Conservation (phyloP, 2,329 filamentous ascomycete species). For the Talaromyces sp. region DNA sequence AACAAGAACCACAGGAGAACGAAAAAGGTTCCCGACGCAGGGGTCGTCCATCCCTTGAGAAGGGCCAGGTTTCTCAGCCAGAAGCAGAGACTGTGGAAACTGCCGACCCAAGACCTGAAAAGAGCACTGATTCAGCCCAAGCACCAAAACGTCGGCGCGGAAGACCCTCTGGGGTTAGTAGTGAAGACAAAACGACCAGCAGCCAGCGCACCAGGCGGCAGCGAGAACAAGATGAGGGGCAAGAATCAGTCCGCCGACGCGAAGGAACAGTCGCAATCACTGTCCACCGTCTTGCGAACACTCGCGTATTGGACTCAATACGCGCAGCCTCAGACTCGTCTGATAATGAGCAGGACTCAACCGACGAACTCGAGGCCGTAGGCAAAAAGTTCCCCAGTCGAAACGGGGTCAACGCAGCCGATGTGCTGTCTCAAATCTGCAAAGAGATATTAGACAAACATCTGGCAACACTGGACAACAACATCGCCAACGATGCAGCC, state of each 20-base stretch:
- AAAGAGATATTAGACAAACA: slow-evolving; percentile 47
- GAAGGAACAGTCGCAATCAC: slow-evolving; percentile 38
- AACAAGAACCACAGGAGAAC: slow-evolving; percentile 15
- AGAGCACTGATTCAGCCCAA: neutral
- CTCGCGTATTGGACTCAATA: slow-evolving; percentile 25
- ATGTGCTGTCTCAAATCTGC: slow-evolving; percentile 48
- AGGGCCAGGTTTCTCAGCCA: neutral
- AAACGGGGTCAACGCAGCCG: slow-evolving; percentile 47
- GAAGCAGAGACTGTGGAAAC: slow-evolving; percentile 21
- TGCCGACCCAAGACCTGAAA: neutral
- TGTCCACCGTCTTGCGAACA: slow-evolving; percentile 38
- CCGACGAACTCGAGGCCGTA: slow-evolving; percentile 23
- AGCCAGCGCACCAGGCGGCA: slow-evolving; percentile 6
- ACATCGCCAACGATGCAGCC: slow-evolving; percentile 33
- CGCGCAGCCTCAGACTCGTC: slow-evolving; percentile 17
- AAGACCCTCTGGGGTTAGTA: neutral
- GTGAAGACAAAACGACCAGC: neutral
- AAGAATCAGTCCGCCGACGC: slow-evolving; percentile 1
- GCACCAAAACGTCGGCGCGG: slow-evolving; percentile 11
- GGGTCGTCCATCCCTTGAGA: slow-evolving; percentile 11
- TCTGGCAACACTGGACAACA: slow-evolving; percentile 38
- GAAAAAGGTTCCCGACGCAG: slow-evolving; percentile 2
- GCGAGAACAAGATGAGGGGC: neutral
- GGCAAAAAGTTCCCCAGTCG: slow-evolving; percentile 37
- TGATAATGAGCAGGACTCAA: slow-evolving; percentile 20